phyloP scores from a whole-genome alignment of 208 protist genomes.

The Acanthamoeba lugdunensis region DNA sequence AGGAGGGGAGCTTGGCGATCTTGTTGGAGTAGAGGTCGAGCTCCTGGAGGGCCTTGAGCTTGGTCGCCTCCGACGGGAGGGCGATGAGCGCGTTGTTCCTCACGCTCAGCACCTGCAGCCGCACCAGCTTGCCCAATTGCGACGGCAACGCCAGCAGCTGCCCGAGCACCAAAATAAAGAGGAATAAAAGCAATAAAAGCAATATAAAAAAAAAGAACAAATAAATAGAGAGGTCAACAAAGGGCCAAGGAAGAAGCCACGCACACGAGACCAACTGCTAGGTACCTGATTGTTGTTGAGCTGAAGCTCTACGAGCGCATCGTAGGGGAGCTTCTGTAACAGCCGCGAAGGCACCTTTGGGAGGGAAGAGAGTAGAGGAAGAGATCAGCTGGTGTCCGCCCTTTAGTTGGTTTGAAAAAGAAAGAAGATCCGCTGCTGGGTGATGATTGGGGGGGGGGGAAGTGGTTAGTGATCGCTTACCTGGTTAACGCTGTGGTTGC shows the following conservation, averaged over 20 bases:
- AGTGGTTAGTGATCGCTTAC: background rate
- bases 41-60: constrained; percentile 55
- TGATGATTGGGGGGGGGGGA: background rate
- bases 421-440: background rate
- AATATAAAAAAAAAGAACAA: background rate
- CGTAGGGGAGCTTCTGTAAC: constrained; percentile 37
- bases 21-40: constrained; percentile 67
- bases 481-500: constrained; percentile 47
- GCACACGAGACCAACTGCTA: too few species aligned
- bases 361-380: too few species aligned
- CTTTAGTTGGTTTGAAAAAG: background rate
- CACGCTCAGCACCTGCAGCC: constrained; percentile 36
- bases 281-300: constrained; percentile 63
- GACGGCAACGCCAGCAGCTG: constrained; percentile 53
- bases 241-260: too few species aligned
- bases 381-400: background rate
- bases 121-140: constrained; percentile 5
- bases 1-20: constrained; percentile 53
- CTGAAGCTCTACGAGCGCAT: constrained; percentile 10
- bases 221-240: background rate
- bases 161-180: background rate
- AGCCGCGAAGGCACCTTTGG: background rate
- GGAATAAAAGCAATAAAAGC: background rate
- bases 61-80: constrained; percentile 41
- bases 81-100: constrained; percentile 53